Percentiles rank a stretch among this genome's conserved stretches.
phyloP scores from a whole-genome alignment of 2,329 filamentous ascomycete genomes.

The Chaetomium sp. region DNA sequence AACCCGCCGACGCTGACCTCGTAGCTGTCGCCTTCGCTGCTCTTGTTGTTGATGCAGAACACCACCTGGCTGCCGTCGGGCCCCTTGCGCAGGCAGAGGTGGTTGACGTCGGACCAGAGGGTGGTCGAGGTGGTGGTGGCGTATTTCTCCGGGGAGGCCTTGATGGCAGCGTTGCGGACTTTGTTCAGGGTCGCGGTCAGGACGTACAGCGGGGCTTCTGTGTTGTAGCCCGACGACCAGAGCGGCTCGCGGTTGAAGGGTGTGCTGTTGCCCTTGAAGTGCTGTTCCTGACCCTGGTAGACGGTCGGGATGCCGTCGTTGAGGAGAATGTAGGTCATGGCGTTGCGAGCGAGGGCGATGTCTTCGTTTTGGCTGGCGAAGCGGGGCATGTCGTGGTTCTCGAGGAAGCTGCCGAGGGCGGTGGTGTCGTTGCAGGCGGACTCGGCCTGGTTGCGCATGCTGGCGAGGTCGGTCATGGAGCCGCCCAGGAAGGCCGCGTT shows the following conservation, averaged over 20 bases:
- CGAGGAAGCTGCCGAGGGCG: conserved; percentile 45
- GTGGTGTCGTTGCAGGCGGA: conserved; percentile 37
- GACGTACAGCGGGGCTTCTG: conserved; percentile 41
- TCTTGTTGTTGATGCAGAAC: conserved; percentile 27
- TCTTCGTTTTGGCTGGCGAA: conserved; percentile 48
- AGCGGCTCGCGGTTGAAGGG: conserved; percentile 50
- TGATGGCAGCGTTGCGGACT: conserved; percentile 24
- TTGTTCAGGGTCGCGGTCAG: conserved; percentile 34
- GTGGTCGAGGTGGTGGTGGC: conserved; percentile 14
- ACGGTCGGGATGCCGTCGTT: conserved; percentile 48
- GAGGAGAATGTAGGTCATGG: conserved; percentile 55
- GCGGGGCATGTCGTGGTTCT: conserved; percentile 54
- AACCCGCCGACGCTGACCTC: conserved; percentile 23
- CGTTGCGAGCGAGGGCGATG: conserved; percentile 51
- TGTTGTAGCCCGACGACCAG: conserved; percentile 48
- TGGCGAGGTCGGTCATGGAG: conserved; percentile 34
- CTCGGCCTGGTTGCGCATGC: conserved; percentile 33
- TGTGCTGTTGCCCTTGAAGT: conserved; percentile 43
- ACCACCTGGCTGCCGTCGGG: conserved; percentile 22
- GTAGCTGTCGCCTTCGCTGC: conserved; percentile 22
- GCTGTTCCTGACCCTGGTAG: conserved; percentile 61
- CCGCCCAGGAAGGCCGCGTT: conserved; percentile 32
- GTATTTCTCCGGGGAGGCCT: conserved; percentile 17
- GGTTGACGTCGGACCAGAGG: conserved; percentile 23
- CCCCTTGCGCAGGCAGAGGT: conserved; percentile 27